These are phyloP conservation scores for Tolypocladium cylindrosporum DNA, from an alignment of 2,329 filamentous ascomycete genomes.

Conservation along the genomic window DNA sequence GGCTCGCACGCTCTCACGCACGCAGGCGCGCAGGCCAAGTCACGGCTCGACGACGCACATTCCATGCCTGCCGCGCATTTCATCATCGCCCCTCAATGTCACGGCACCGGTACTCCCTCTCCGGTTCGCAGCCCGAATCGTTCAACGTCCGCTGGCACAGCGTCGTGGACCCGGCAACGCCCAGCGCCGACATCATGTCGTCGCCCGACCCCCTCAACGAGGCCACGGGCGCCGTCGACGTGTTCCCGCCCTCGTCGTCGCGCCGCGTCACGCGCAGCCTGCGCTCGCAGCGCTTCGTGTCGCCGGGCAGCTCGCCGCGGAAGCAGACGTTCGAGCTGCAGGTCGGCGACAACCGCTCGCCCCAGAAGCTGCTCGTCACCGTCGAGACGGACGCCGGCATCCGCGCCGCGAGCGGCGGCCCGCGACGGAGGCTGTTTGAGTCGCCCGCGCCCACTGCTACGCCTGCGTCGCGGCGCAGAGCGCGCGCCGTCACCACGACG, in stretches of 20 bases:
- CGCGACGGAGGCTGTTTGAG: slow-evolving; percentile 32
- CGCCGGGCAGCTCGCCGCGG: slow-evolving; percentile 34
- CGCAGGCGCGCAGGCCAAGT: background rate
- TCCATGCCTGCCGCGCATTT: background rate
- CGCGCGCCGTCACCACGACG: slow-evolving; percentile 35
- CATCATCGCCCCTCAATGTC: slow-evolving; percentile 15
- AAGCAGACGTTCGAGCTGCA: slow-evolving; percentile 49
- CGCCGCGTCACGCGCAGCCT: slow-evolving; percentile 35
- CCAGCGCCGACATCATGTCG: slow-evolving; percentile 34
- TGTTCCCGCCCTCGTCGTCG: slow-evolving; percentile 24
- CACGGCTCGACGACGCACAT: background rate
- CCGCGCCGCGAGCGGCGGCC: slow-evolving; percentile 20
- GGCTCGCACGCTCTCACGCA: no score
- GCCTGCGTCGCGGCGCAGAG: slow-evolving; percentile 21
- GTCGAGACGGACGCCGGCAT: slow-evolving; percentile 30
- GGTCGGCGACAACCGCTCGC: slow-evolving; percentile 37
- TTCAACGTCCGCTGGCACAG: slow-evolving; percentile 25
- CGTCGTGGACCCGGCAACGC: slow-evolving; percentile 23
- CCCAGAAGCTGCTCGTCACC: slow-evolving; percentile 44
- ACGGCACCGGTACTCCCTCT: slow-evolving; percentile 11
- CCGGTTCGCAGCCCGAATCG: slow-evolving; percentile 13
- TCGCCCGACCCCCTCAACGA: slow-evolving; percentile 42
- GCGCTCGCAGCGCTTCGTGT: slow-evolving; percentile 25
- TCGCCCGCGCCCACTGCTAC: slow-evolving; percentile 27
- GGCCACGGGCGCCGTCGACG: slow-evolving; percentile 20